Conservation (phyloP, 257 asterid species). For the Penstemon davidsonii region DNA sequence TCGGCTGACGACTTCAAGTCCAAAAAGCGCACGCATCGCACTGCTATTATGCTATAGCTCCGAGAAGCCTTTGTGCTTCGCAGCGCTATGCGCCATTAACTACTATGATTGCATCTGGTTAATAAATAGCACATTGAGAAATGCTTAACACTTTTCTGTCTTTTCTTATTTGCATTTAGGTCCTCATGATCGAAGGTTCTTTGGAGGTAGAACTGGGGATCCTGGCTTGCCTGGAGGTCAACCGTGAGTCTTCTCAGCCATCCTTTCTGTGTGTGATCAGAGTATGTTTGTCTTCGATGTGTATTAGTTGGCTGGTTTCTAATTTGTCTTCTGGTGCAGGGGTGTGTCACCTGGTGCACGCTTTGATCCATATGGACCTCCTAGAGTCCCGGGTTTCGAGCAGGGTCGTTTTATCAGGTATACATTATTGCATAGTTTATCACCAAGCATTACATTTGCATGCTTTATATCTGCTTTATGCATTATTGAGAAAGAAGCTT, state of each 20-base stretch:
- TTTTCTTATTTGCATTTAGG: conserved; percentile 42
- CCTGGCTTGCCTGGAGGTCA: conserved; percentile 59
- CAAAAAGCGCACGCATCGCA: too few relatives aligned
- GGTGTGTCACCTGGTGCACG: conserved; percentile 89
- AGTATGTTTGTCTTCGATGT: background rate
- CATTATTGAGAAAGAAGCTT: too few relatives aligned
- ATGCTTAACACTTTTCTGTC: background rate
- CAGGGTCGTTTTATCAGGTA: conserved; percentile 79
- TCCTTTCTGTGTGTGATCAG: background rate
- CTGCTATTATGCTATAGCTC: too few relatives aligned
- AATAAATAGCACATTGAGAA: conserved; percentile 3
- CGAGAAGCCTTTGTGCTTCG: too few relatives aligned
- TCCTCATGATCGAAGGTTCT: conserved; percentile 72
- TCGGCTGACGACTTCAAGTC: too few relatives aligned
- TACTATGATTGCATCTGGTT: background rate
- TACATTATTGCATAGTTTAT: background rate
- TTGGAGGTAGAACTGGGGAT: conserved; percentile 51
- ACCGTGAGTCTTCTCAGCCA: conserved; percentile 39
- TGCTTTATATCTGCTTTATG: too few relatives aligned
- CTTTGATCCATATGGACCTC: conserved; percentile 93
- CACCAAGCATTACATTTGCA: too few relatives aligned
- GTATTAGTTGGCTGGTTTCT: background rate
- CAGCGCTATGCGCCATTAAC: too few relatives aligned
- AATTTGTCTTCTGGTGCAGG: conserved; percentile 37
- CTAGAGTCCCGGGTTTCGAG: conserved; percentile 82